Evolutionary conservation across 192 early-diverging fungal species (phyloP), one percentile per base, ranked within the genome.

Genomic region (Haplosporangium gracile): DNA sequence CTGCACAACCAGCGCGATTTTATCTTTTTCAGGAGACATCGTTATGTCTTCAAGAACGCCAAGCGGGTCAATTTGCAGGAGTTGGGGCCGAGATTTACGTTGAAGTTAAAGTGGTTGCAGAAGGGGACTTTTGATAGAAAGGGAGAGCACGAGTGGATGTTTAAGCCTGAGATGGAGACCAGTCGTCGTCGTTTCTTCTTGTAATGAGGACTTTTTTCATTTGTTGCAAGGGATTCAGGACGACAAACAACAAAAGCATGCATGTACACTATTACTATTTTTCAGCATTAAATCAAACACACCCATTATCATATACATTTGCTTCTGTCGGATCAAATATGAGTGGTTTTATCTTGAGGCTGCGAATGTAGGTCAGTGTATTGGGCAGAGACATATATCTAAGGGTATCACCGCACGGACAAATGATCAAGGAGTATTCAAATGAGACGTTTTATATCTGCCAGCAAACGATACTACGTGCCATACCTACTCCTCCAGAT

Each of bases 1-100:
- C 96, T 99, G 85, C 99, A 99, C 85, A 99, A 99, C 89, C 99
- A 99, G 90, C 96, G 99, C 63, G 99, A 99, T 88, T 99, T 98
- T 82, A 99, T 99, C 78, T 99, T 99, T 87, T 98, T 99, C 83
- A 91, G 99, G 81, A 93, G 98, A 51, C 99, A 99, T 87, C 93
- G 97, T 77, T 99, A 99, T 85, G 94, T 98, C 73, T 99, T 99
- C 86, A 93, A 90, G 75, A 93, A 92, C 83, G 92, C 92, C 38
- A 94, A 94, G 87, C 94, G 90, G 80, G 97, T 90, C 38, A 96
- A 98, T 70, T 83, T 99, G 80, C 97, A 99, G 87, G 99, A 99
- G 88, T 88, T 99, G 34, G 99, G 99, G 3, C 99, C 99, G 1
- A 87, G 96, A 76, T 99, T 99, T 76, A 99, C 99, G 6, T 88